These are phyloP conservation scores for Cryptococcus wingfieldii DNA, from an alignment of 1,284 basidiomycete genomes.

Conservation along the genomic window DNA sequence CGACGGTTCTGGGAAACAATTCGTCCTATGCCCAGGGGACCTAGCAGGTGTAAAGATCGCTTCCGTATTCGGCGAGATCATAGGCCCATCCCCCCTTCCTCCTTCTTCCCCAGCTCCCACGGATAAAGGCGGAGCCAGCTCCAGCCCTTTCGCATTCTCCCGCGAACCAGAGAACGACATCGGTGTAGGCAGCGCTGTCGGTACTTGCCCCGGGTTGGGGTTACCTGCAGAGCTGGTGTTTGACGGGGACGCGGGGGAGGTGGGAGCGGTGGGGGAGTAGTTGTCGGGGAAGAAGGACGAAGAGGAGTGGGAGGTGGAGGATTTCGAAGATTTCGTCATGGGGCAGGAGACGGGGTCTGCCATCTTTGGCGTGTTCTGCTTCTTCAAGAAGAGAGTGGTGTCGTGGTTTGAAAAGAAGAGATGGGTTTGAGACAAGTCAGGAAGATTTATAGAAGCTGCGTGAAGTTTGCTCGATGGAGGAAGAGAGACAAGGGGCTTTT, in stretches of 20 bases:
- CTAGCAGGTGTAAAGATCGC: conserved; percentile 8
- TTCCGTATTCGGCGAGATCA: neutral
- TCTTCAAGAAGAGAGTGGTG: no score
- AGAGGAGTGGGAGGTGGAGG: neutral
- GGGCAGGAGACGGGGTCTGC: neutral
- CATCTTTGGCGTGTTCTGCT: no score
- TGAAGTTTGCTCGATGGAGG: no score
- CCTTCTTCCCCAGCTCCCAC: no score
- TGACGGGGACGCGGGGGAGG: conserved; percentile 16
- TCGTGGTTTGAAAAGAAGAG: no score
- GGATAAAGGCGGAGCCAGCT: neutral
- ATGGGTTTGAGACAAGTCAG: no score
- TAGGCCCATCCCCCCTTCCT: neutral
- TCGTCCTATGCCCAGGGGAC: conserved; percentile 5
- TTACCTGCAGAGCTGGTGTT: conserved; percentile 1
- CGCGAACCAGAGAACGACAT: neutral
- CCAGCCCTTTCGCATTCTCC: neutral
- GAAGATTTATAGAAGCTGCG: no score
- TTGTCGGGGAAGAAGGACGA: neutral
- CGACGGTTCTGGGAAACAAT: conserved; percentile 6
- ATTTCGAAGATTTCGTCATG: neutral
- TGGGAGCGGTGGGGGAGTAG: neutral
- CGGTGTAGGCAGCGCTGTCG: neutral
- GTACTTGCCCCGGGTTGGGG: no score
- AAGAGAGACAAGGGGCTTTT: no score